phyloP scores from a whole-genome alignment of 2,329 filamentous ascomycete genomes.

The Grosmannia clavigera region DNA sequence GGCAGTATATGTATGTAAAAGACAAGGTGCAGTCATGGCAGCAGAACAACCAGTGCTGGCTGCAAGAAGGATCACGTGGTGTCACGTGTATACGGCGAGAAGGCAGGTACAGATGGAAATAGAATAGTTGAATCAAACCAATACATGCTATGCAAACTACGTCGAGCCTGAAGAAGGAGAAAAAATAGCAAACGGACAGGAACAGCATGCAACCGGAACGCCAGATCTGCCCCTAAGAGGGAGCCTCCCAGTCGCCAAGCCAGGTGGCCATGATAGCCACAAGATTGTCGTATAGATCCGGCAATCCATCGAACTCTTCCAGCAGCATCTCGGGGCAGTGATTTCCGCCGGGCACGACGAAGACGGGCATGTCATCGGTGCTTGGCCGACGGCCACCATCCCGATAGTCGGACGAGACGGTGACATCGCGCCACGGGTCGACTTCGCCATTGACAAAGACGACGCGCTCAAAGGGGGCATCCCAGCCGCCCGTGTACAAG shows the following conservation, averaged over 20 bases:
- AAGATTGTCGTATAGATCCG: conserved; percentile 4
- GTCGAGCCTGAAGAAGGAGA: too few species aligned
- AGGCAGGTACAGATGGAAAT: too few species aligned
- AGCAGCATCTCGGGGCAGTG: conserved; percentile 26
- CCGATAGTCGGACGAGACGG: conserved; percentile 23
- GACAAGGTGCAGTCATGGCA: not conserved
- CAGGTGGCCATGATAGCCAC: conserved; percentile 4
- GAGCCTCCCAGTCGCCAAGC: conserved; percentile 3
- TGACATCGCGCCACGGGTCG: conserved; percentile 28
- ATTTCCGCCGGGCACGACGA: conserved; percentile 23
- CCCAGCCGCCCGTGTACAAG: conserved; percentile 27
- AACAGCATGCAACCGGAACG: too few species aligned
- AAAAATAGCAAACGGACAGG: too few species aligned
- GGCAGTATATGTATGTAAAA: not conserved
- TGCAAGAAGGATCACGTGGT: too few species aligned
- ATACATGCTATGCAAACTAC: too few species aligned
- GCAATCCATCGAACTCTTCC: not conserved
- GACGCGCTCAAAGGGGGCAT: conserved; percentile 24
- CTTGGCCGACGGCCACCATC: conserved; percentile 24
- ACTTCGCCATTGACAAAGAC: conserved; percentile 28
- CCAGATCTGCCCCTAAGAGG: too few species aligned
- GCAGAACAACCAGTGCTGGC: too few species aligned
- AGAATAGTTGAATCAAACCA: too few species aligned
- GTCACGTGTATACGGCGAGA: too few species aligned
- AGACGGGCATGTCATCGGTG: conserved; percentile 20